Evolutionary conservation across 2,329 filamentous ascomycete species (phyloP), one percentile per base, ranked within the genome.

Genomic region (Coniochaeta sp.): DNA sequence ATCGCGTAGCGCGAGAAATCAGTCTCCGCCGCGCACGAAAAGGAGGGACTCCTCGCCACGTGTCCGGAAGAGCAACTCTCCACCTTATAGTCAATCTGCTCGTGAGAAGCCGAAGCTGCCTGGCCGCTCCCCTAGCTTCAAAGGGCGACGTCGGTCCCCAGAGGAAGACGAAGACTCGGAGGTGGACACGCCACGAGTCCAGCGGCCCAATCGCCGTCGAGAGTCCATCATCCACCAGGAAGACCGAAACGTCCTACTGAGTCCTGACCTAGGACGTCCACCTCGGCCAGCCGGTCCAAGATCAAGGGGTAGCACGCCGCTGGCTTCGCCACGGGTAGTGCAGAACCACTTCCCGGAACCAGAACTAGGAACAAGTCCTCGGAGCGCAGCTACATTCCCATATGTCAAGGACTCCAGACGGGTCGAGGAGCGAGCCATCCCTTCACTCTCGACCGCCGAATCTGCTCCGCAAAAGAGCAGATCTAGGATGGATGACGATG

Each of bases 131-230:
- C 68, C 71, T 2, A 69, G 63, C 5, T 65, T 69, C 59, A 52
- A 62, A 22, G 63, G 63, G 42, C 59, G 62, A 16, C 61, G 66
- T 14, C 65, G 68, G 4, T 68, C 70, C 32, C 59, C 64, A 4
- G 67, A 70, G 16, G 71, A 73, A n/a, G 72, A 72, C 7, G 75
- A 69, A 19, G 73, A 73, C 36, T 77, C 75, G 2, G 74, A 72
- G 28, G 76, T 78, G 22, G 77, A 79, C 10, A 66, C 71, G 34
- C 62, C 69, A 12, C 74, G 69, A 59, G 69, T 22, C 63, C 62
- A 64, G 12, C 70, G 59, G 55, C 70, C 59, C 58, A 70, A 67
- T 38, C 70, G 69, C n/a, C 69, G 70, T 7, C 70, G 71, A 32
- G 73, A 72, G 59, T 74, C 74, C 1, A 62, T 73, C 12, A 63